A percentile compares a stretch with the other conserved stretches of the same genome.
Conservation (phyloP, 1,139 yeast genomes). For the Taiozyma sp. region DNA sequence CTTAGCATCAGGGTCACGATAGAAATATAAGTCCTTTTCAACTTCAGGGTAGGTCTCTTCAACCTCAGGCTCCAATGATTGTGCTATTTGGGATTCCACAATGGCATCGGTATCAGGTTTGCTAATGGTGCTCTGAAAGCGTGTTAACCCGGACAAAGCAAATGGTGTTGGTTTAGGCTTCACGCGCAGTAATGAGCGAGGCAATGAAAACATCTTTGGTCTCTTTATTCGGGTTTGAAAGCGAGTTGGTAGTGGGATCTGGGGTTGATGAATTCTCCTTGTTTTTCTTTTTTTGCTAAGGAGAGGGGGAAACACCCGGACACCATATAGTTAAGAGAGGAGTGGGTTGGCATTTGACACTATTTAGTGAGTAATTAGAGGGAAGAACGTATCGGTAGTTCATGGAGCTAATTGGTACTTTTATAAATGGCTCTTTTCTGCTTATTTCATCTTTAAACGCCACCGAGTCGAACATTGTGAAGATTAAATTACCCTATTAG, state of each 20-base stretch:
- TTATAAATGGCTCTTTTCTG: too few relatives aligned
- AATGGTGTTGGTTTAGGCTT: background rate
- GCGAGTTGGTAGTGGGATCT: background rate
- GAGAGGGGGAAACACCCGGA: background rate
- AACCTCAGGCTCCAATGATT: background rate
- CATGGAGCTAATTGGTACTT: too few relatives aligned
- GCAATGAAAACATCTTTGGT: background rate
- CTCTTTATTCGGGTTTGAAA: background rate
- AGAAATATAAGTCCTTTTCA: slow-evolving; percentile 44
- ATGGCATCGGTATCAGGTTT: background rate
- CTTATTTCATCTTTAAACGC: background rate
- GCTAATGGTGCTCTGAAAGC: background rate
- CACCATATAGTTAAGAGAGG: background rate
- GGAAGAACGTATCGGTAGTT: too few relatives aligned
- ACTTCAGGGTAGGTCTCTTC: slow-evolving; percentile 37
- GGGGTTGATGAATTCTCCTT: background rate
- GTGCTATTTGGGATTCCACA: background rate
- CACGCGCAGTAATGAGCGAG: background rate
- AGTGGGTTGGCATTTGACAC: too few relatives aligned
- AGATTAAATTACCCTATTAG: background rate
- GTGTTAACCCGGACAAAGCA: background rate
- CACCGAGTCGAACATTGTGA: background rate
- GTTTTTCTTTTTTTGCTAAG: background rate
- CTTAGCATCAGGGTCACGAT: slow-evolving; percentile 63
- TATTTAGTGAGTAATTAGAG: too few relatives aligned